Evolutionary conservation across 2,329 filamentous ascomycete species (phyloP).

Genomic region (Fusarium stilboides): DNA sequence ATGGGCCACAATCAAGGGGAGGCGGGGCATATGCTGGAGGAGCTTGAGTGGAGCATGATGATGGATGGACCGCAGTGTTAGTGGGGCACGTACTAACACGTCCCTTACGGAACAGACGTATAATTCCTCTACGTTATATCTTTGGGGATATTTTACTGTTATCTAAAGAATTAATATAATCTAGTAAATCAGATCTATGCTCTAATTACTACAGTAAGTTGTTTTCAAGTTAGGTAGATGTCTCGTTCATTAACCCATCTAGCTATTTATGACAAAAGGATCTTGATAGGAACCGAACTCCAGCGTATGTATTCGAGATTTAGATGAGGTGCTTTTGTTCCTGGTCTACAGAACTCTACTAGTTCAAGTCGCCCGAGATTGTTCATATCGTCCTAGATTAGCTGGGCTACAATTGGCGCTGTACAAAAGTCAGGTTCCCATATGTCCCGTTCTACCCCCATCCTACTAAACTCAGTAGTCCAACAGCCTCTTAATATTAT

Average conservation of each 20-base stretch:
- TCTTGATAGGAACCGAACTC: not conserved
- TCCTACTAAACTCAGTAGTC: constrained; percentile 66
- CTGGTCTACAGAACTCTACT: constrained; percentile 7
- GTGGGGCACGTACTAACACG: constrained; percentile 20
- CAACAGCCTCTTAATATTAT: constrained; percentile 76
- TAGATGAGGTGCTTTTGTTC: not conserved
- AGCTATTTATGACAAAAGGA: no score
- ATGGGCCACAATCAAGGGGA: constrained; percentile 38
- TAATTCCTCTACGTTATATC: no score
- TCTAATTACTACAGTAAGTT: no score
- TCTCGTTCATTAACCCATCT: no score
- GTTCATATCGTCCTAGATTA: not conserved
- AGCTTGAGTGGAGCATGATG: constrained; percentile 46
- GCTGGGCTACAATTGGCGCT: not conserved
- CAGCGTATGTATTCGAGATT: constrained; percentile 2
- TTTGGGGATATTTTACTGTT: no score
- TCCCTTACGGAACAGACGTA: not conserved
- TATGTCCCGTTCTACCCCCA: not conserved
- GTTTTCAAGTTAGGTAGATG: no score
- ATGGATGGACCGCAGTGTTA: constrained; percentile 19
- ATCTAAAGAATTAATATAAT: no score
- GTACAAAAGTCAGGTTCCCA: not conserved
- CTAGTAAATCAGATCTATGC: no score
- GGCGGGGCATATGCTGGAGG: constrained; percentile 45
- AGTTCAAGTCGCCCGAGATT: not conserved